phyloP scores from a whole-genome alignment of 2,329 filamentous ascomycete genomes.

The Nannizzia gypsea region DNA sequence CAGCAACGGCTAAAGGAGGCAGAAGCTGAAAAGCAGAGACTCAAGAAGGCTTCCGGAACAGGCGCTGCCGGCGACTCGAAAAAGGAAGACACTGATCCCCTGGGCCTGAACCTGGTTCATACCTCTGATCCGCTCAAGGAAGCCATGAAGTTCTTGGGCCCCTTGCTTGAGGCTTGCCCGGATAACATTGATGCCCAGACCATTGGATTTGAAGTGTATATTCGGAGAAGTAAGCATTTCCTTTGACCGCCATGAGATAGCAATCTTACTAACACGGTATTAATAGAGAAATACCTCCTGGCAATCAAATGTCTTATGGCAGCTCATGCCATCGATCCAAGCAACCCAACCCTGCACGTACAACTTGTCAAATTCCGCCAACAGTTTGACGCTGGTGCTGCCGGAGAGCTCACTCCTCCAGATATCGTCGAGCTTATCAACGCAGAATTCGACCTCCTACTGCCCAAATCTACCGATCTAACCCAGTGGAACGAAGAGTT shows the following conservation, averaged over 20 bases:
- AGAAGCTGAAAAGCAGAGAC: constrained; percentile 72
- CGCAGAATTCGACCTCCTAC: constrained; percentile 51
- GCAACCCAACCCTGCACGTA: constrained; percentile 62
- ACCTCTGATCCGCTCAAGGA: constrained; percentile 75
- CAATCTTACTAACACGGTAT: not conserved
- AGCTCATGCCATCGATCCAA: constrained; percentile 55
- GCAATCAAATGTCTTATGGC: constrained; percentile 76
- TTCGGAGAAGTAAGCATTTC: constrained; percentile 58
- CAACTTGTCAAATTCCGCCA: constrained; percentile 60
- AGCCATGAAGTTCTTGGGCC: constrained; percentile 73
- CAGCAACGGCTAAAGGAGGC: constrained; percentile 61
- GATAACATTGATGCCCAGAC: constrained; percentile 71
- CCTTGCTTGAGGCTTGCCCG: constrained; percentile 70
- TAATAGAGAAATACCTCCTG: constrained; percentile 68
- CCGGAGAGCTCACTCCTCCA: constrained; percentile 46
- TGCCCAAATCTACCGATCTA: constrained; percentile 46
- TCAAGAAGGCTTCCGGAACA: constrained; percentile 59
- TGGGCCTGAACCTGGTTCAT: constrained; percentile 65
- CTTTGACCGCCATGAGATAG: not conserved
- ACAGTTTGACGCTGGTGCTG: constrained; percentile 41
- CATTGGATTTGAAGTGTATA: constrained; percentile 79
- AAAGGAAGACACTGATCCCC: constrained; percentile 83
- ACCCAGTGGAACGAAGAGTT: constrained; percentile 56
- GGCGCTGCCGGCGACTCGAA: constrained; percentile 52
- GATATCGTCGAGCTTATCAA: constrained; percentile 60